phyloP scores from a whole-genome alignment of 2,329 filamentous ascomycete species.

The Penicillium sp. region DNA sequence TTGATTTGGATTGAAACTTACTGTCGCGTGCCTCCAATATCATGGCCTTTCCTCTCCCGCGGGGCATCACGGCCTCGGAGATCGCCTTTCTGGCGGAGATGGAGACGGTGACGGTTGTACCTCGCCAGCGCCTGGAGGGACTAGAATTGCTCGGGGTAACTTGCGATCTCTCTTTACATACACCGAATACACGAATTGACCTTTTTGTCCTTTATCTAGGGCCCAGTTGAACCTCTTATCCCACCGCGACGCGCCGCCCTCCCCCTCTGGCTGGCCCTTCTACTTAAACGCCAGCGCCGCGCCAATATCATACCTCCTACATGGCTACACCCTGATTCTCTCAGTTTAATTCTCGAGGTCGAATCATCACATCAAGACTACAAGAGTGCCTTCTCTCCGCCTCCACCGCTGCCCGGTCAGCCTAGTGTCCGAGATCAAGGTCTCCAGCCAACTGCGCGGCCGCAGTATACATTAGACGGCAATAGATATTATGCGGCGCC shows the following conservation, averaged over 20 bases:
- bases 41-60: constrained; percentile 68
- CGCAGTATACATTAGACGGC: constrained; percentile 48
- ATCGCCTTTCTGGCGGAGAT: constrained; percentile 96
- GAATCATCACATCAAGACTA: constrained; percentile 72
- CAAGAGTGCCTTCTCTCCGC: constrained; percentile 75
- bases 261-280: constrained; percentile 91
- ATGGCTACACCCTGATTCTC: constrained; percentile 80
- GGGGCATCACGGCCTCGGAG: constrained; percentile 80
- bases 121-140: constrained; percentile 84
- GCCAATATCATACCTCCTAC: constrained; percentile 90
- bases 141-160: constrained; percentile 85
- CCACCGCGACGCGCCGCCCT: constrained; percentile 81
- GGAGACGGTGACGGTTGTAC: constrained; percentile 92
- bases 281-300: constrained; percentile 91
- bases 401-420: constrained; percentile 68
- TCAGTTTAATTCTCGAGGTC: constrained; percentile 77
- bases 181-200: constrained; percentile 10
- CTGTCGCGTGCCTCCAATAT: constrained; percentile 35
- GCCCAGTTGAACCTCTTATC: constrained; percentile 74
- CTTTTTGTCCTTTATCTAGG: constrained; percentile 60
- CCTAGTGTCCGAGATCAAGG: constrained; percentile 36
- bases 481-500: constrained; percentile 59
- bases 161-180: constrained; percentile 36
- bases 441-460: constrained; percentile 32
- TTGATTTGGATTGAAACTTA: constrained; percentile 1